Evolutionary conservation across 2,329 filamentous ascomycete species (phyloP), one percentile per base, ranked within the genome.

Genomic region (Byssothecium circinans): DNA sequence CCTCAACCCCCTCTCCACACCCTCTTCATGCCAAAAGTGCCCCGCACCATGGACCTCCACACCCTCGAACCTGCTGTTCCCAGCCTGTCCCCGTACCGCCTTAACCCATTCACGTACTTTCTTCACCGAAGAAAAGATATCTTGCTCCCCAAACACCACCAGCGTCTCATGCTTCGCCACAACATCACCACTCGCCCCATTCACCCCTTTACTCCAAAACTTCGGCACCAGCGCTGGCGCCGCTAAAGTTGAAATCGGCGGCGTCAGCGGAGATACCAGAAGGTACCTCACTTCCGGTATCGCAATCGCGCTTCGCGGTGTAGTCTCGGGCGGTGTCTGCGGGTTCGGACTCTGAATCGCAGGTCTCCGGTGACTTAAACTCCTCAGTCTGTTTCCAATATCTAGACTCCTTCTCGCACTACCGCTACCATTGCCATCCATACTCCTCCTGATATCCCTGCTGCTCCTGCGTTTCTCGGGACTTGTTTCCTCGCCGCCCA

Each of bases 81-180:
- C 56, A 8, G 56, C 32, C 4, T 61, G 63, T 4, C 44, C 65
- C 15, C 70, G 67, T 36, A 91, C 70, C 49, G 75, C 78, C 33
- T 74, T 71, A 8, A 76, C 75, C 91, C 91, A 96, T 1, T 76
- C 72, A 10, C 81, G 78, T 57, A 91, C 75, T 67, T 82, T 88
- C 48, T 77, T 79, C 3, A 75, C 75, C 1, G 84, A 81, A 1
- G 88, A 85, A 55, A 96, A 95, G 0, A 79, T 72, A 67, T 97
- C 91, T 3, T 80, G 76, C 41, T 86, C 82, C 1, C 91, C 92
- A 62, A 85, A 95, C 0, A 95, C 70, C 0, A 83, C 84, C 27
- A 96, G 67, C 0, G 86, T 86, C 4, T 44, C 43, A 39, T 65
- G 56, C 30, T 57, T 61, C 4, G 57, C 60, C 30, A 69, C 45